Base-by-base conservation (phyloP, 108 stramenopile species). In the Chaetoceros tenuissimus region DNA sequence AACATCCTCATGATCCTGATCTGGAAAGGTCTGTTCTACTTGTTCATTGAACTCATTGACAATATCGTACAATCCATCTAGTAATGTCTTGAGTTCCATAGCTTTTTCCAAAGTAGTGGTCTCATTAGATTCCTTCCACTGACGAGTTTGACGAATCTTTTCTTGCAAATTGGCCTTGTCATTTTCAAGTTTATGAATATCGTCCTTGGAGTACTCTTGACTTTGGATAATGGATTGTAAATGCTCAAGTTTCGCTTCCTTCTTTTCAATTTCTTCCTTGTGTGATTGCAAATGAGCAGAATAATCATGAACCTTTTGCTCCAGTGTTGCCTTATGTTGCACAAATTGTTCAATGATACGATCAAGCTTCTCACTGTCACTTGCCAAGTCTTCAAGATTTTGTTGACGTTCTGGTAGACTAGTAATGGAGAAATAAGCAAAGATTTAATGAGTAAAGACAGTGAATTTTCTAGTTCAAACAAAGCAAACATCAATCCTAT, bases 331-430 rank as follows among this genome's bases (percentile, higher is more conserved):
- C 50, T 82, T 75, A 77, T 89, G 82, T 20, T 92, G 74, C 24
- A 78, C 77, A 59, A 92, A 81, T 67, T 84, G 78, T 45, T 69
- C 53, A 58, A 94, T 73, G 1, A 97, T 78, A 25, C 80, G 72
- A 21, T 87, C 71, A 60, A 91, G 94, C 67, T 94, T 94, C 55
- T 91, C 93, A 56, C 85, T 78, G 64, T 94, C 94, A 28, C 67
- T 66, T 5, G 69, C 66, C 48, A 75, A 82, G 43, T 88, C 84
- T 55, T 87, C 85, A 26, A 79, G 65, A 44, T 90, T 86, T 67
- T 79, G 63, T 23, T 70, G 55, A 19, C 74, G 63, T 28, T 80
- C 73, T 16, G 85, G 69, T 3, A 95, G 73, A 17, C 85, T 91
- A 51, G 26, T 10, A 23, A 13, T 48, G 10, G 24, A 28, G 60